Evolutionary conservation across 2,329 filamentous ascomycete species (phyloP).

Genomic region (Metarhizium anisopliae): DNA sequence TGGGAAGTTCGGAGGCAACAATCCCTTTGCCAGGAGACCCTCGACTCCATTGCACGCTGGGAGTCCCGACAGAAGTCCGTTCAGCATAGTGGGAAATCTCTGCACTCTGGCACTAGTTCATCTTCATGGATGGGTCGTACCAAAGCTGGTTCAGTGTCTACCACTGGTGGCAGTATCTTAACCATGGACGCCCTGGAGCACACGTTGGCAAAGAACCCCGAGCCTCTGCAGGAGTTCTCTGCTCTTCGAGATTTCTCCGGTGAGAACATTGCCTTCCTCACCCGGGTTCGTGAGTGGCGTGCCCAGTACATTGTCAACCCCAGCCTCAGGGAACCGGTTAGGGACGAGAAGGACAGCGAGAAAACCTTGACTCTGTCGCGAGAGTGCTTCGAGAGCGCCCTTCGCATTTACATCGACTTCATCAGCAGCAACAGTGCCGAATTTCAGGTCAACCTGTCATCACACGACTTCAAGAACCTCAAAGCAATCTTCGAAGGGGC

Average conservation of each 20-base stretch:
- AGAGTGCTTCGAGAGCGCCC: constrained; percentile 46
- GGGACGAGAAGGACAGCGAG: constrained; percentile 5
- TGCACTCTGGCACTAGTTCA: constrained; percentile 22
- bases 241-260: constrained; percentile 56
- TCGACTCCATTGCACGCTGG: constrained; percentile 40
- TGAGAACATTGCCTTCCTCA: constrained; percentile 60
- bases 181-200: constrained; percentile 53
- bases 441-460: constrained; percentile 59
- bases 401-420: constrained; percentile 53
- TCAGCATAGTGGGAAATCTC: constrained; percentile 21
- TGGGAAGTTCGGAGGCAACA: constrained; percentile 42
- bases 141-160: constrained; percentile 23
- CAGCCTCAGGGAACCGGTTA: constrained; percentile 11
- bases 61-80: constrained; percentile 29
- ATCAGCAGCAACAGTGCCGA: constrained; percentile 52
- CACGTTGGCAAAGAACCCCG: constrained; percentile 45
- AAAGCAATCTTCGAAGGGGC: constrained; percentile 47
- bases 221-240: constrained; percentile 51
- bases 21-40: constrained; percentile 35
- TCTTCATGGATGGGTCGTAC: constrained; percentile 30
- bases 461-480: constrained; percentile 43
- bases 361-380: constrained; percentile 26
- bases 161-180: constrained; percentile 35
- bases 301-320: constrained; percentile 16
- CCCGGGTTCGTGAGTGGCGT: constrained; percentile 39